Base-by-base conservation (phyloP, 2,329 filamentous ascomycete species). In the Diaporthe vaccinii region DNA sequence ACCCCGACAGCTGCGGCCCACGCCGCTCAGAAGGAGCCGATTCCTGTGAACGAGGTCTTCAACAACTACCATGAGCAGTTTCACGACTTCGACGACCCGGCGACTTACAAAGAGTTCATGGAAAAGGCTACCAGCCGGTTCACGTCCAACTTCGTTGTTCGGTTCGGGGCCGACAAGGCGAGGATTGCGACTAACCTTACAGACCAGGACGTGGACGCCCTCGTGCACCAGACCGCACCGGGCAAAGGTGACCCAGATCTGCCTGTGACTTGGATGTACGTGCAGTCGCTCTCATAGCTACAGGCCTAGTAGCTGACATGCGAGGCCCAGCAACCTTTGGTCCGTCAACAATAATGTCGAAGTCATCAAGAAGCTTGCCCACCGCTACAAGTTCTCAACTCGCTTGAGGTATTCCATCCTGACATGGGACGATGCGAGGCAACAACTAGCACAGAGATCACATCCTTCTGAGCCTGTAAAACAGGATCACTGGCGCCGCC, bases 251-350 rank as follows among this genome's bases (percentile, higher is more conserved):
- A 83, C 87, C 61, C 46, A 86, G 76, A 81, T 1, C 79, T 79
- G 53, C 83, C 83, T 3, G 91, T 93, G 5, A 87, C 93, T 82
- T 95, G 93, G 93, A 94, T 95, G 90, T 91, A 84, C 82, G 90
- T 80, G 75, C 28, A 49, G 44, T 49, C 72, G 49, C 34, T 36
- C 49, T 44, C 28, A 46, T 68, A 5, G 22, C 41, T 72, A 59
- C 62, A 46, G 53, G 75, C 36, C 53, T 69, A 53, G 73, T 77
- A 55, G 75, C 46, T 75, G 57, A 70, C 58, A 71, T 62, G 74
- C 15, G 72, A 55, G 72, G 58, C 41, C 49, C 77, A 92, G 90
- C 78, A 94, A 95, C 77, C 88, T 95, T 36, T 95, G 93, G 92
- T 87, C 90, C 62, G 93, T 93, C 0, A 89, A 91, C 78, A 82